Percentiles rank a stretch among this genome's conserved stretches.
phyloP scores from a whole-genome alignment of 345 rosid genomes.

The Alliaria petiolata region DNA sequence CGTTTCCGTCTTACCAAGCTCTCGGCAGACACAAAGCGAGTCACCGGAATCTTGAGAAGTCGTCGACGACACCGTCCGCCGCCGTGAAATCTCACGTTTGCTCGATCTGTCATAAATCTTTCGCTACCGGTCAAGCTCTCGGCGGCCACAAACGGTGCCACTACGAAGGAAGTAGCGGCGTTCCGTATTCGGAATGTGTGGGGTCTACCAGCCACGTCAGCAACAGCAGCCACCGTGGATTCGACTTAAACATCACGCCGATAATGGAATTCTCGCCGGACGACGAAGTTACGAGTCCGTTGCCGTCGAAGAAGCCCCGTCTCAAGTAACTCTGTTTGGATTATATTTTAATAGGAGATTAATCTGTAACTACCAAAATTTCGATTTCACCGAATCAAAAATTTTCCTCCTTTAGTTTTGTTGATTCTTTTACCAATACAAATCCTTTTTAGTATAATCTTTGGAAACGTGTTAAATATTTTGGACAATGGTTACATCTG shows the following conservation, averaged over 20 bases:
- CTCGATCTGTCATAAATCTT: constrained; percentile 66
- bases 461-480: neutral
- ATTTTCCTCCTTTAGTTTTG: neutral
- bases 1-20: constrained; percentile 74
- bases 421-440: neutral
- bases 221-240: constrained; percentile 42
- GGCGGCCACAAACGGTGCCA: constrained; percentile 94
- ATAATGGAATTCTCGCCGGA: constrained; percentile 39
- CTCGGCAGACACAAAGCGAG: constrained; percentile 92
- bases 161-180: constrained; percentile 50
- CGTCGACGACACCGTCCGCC: neutral
- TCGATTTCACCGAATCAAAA: neutral
- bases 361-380: neutral
- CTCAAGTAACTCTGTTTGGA: no score
- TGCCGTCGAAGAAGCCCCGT: constrained; percentile 41
- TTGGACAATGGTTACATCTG: neutral
- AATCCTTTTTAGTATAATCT: neutral
- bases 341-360: neutral
- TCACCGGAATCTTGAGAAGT: constrained; percentile 37
- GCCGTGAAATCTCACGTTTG: constrained; percentile 70
- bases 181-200: constrained; percentile 40
- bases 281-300: constrained; percentile 49
- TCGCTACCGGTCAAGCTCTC: constrained; percentile 83
- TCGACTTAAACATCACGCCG: constrained; percentile 59
- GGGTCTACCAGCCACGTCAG: constrained; percentile 45